Evolutionary conservation across 2,329 filamentous ascomycete genomes (phyloP).

Genomic region (Neonectria magnoliae): DNA sequence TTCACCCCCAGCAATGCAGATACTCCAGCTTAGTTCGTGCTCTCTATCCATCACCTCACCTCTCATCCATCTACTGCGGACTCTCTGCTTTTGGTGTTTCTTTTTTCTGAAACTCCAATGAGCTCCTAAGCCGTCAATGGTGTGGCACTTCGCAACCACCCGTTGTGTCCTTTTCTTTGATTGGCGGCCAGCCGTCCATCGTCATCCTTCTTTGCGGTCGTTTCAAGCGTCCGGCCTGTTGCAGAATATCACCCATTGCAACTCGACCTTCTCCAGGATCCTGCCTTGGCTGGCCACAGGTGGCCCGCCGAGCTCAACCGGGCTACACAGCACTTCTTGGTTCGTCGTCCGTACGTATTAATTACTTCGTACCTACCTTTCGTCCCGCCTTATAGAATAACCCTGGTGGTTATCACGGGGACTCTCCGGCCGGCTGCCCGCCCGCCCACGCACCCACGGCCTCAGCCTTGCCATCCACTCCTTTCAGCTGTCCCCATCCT

Average conservation of each 20-base stretch:
- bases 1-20: no score
- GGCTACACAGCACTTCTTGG: not conserved
- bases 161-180: not conserved
- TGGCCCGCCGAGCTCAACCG: not conserved
- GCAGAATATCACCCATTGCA: conserved; percentile 2
- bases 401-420: not conserved
- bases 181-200: conserved; percentile 4
- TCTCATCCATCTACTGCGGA: not conserved
- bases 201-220: not conserved
- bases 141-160: not conserved
- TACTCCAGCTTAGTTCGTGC: no score
- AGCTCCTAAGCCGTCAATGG: not conserved
- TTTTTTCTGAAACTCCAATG: not conserved
- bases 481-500: no score
- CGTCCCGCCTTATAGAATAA: not conserved
- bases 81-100: no score
- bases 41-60: no score
- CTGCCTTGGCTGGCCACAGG: not conserved
- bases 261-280: not conserved
- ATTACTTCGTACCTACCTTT: not conserved
- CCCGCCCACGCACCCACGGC: not conserved
- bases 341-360: not conserved
- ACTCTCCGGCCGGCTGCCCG: not conserved
- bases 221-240: conserved; percentile 16
- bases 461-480: not conserved